These are phyloP conservation scores for Botrytis deweyae DNA, from an alignment of 2,329 filamentous ascomycete genomes.

Conservation along the genomic window DNA sequence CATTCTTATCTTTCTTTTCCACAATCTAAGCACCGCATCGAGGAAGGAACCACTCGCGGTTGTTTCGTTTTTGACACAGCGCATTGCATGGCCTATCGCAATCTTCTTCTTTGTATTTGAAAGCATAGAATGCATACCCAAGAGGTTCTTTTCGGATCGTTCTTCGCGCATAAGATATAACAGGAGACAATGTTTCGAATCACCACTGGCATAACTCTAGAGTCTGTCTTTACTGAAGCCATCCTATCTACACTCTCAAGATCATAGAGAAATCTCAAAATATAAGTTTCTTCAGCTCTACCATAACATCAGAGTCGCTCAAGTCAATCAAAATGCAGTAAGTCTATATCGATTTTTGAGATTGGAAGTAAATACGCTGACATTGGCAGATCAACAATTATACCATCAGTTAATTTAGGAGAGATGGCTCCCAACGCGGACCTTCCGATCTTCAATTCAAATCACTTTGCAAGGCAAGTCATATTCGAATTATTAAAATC, in stretches of 20 bases:
- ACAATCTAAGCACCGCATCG: background rate
- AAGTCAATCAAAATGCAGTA: background rate
- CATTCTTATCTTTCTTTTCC: background rate
- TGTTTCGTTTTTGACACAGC: background rate
- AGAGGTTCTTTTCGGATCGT: background rate
- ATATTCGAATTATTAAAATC: background rate
- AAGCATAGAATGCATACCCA: background rate
- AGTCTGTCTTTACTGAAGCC: background rate
- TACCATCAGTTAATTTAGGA: background rate
- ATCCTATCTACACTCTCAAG: background rate
- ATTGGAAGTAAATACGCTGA: background rate
- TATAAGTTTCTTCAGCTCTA: background rate
- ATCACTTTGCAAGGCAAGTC: background rate
- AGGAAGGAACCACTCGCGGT: background rate
- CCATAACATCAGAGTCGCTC: background rate
- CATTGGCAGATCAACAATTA: background rate
- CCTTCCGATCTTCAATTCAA: background rate
- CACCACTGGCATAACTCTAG: background rate
- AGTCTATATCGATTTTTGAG: background rate
- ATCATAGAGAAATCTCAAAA: background rate
- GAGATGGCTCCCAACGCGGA: background rate
- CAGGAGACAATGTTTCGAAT: background rate
- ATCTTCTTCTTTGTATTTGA: background rate
- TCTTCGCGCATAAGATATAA: background rate
- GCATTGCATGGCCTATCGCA: background rate